Base-by-base conservation (phyloP, 495 filamentous ascomycete species). In the Podospora didyma region DNA sequence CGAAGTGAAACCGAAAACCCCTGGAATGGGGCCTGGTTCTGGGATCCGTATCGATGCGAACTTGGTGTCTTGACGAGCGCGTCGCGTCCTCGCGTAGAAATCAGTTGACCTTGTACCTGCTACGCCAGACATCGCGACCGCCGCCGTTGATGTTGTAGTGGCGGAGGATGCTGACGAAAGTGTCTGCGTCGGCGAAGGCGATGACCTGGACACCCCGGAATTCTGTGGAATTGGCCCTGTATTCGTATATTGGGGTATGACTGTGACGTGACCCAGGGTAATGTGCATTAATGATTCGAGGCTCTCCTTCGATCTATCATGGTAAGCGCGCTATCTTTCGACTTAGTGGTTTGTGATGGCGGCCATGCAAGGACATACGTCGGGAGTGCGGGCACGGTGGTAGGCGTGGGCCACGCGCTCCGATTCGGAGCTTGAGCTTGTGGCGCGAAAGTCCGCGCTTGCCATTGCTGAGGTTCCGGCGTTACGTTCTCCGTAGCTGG, bases 41-140 rank as follows among this genome's bases (percentile, higher is more conserved):
- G 34, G 34, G 34, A 35, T 35, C 24, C n/a, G 49, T 51, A 23
- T 51, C 49, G 24, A 51, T 28, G 28, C 49, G 26, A 14, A 39
- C 49, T n/a, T 21, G 9, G 49, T 51, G 14, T 10, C 49, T n/a
- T n/a, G 26, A 35, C 28, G 28, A 37, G n/a, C 49, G 21, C 12
- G 49, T 31, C 17, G 6, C 49, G 34, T 11, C 49, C 34, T 51
- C 21, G 28, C 49, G 49, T 9, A 51, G 5, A 14, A 51, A 24
- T 10, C 34, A n/a, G 49, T 51, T 51, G 7, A 14, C 14, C 49
- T 51, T 24, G 26, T 51, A 51, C 49, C 26, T 20, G 21, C n/a
- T 7, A 23, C 49, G 49, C 49, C 49, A 51, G 24, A 51, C 28
- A 28, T 51, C 49, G 26, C 49, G 31, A 14, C 49, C 49, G 49